Evolutionary conservation across 148 eudicot species (phyloP).

Genomic region (Persicaria tinctoria): DNA sequence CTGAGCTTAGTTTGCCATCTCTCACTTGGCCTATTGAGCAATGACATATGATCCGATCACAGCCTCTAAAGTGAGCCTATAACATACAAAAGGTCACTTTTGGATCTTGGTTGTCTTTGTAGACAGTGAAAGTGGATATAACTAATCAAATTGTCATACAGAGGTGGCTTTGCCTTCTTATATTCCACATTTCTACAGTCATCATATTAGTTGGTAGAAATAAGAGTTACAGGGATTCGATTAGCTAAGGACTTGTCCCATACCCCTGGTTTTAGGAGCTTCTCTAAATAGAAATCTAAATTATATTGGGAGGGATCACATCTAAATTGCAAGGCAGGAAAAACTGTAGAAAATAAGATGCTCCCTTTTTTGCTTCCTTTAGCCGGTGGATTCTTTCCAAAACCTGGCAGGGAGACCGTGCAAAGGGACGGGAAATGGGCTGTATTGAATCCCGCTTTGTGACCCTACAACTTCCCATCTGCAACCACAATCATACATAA

Average conservation of each 20-base stretch:
- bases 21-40: slow-evolving; percentile 17
- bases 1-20: background rate
- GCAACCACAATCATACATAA: slow-evolving; percentile 23
- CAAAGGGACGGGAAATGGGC: slow-evolving; percentile 42
- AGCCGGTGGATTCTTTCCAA: slow-evolving; percentile 25
- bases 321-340: background rate
- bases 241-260: background rate
- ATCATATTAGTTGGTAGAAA: background rate
- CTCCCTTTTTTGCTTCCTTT: slow-evolving; percentile 12
- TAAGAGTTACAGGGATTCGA: background rate
- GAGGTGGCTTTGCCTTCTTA: background rate
- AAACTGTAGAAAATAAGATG: slow-evolving; percentile 12
- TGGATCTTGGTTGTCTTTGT: background rate
- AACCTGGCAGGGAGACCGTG: slow-evolving; percentile 47
- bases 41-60: slow-evolving; percentile 17
- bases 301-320: too few species aligned
- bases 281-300: background rate
- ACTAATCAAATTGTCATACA: background rate
- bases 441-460: slow-evolving; percentile 29
- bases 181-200: background rate
- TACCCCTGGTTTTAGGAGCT: background rate
- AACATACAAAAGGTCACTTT: background rate
- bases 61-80: slow-evolving; percentile 15
- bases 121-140: slow-evolving; percentile 6
- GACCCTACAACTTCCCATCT: slow-evolving; percentile 41